Evolutionary conservation across 2,329 filamentous ascomycete species (phyloP).

Genomic region (Xylaria sp.): DNA sequence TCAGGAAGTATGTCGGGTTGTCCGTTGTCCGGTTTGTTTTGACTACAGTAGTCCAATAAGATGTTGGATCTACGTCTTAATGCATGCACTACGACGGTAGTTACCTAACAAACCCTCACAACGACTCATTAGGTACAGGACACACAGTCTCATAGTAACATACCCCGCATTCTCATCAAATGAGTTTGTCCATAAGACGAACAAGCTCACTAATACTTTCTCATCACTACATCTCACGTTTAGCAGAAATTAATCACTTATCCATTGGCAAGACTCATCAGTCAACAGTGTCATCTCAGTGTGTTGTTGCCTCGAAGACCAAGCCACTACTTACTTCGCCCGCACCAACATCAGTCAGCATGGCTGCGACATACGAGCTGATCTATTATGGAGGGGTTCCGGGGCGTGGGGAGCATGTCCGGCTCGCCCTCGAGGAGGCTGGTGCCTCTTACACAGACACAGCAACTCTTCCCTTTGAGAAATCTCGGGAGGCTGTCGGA

Average conservation of each 20-base stretch:
- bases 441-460: slow-evolving; percentile 71
- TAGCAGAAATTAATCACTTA: too few species aligned
- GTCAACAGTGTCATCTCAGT: neutral
- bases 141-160: slow-evolving; percentile 5
- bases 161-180: slow-evolving; percentile 20
- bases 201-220: neutral
- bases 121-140: slow-evolving; percentile 9
- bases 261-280: neutral
- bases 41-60: neutral
- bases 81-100: slow-evolving; percentile 2
- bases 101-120: slow-evolving; percentile 5
- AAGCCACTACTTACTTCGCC: neutral
- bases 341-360: neutral
- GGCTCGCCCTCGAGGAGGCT: slow-evolving; percentile 76
- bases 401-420: slow-evolving; percentile 77
- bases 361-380: slow-evolving; percentile 63
- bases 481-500: slow-evolving; percentile 35
- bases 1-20: neutral
- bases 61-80: neutral
- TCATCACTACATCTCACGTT: neutral
- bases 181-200: neutral
- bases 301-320: neutral
- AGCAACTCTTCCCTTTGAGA: slow-evolving; percentile 51
- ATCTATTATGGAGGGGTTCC: slow-evolving; percentile 76
- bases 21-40: neutral